Conservation (phyloP, 1,284 basidiomycete genomes). For the Naganishia sp. region DNA sequence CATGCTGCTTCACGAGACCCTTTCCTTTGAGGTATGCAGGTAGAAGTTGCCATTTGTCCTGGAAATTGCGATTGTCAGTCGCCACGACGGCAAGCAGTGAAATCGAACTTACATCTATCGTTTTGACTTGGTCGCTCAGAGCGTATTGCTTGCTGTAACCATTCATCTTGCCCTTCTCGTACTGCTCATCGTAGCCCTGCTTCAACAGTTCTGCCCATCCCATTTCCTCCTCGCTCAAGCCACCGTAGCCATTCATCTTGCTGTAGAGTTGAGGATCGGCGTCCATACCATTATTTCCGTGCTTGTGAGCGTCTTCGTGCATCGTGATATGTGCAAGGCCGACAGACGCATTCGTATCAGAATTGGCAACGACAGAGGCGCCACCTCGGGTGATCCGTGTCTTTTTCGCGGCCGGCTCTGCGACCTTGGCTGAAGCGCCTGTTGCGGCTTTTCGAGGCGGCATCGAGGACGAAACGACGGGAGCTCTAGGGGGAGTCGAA, state of each 20-base stretch:
- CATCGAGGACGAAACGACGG: background rate
- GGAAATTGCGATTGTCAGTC: slow-evolving; percentile 12
- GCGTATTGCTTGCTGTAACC: slow-evolving; percentile 24
- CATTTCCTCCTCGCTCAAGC: slow-evolving; percentile 30
- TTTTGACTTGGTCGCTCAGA: slow-evolving; percentile 50
- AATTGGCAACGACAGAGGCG: slow-evolving; percentile 1
- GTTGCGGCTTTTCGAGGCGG: slow-evolving; percentile 11
- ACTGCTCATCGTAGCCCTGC: slow-evolving; percentile 28
- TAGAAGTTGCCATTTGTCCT: slow-evolving; percentile 97
- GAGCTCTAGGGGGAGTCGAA: background rate
- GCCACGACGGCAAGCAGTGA: background rate
- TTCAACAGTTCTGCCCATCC: slow-evolving; percentile 32
- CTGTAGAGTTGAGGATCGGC: background rate
- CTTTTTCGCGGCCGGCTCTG: slow-evolving; percentile 17
- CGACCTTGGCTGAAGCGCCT: background rate
- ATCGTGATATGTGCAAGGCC: background rate
- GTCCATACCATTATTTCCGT: background rate
- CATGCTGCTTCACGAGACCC: slow-evolving; percentile 98
- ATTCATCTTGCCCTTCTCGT: slow-evolving; percentile 18
- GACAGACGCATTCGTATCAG: background rate
- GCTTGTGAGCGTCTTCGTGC: background rate
- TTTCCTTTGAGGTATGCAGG: slow-evolving; percentile 95
- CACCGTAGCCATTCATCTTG: slow-evolving; percentile 26
- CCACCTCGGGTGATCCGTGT: slow-evolving; percentile 15
- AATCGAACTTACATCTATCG: slow-evolving; percentile 54